Conservation (phyloP, 176 grass and related monocot genomes). For the Coix lacrymajobi region DNA sequence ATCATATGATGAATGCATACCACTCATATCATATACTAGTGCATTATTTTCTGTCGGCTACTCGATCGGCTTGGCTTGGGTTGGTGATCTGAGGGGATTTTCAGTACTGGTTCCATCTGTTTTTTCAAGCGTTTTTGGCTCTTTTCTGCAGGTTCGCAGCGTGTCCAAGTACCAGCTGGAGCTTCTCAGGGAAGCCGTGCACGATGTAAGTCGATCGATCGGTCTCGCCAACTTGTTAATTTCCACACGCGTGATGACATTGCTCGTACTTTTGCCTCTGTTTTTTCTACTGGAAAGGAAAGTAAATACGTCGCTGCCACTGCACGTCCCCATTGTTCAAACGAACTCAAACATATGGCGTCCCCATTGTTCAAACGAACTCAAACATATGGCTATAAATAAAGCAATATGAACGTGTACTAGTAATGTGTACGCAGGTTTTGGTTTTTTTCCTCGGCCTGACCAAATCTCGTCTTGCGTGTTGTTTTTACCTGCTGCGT, state of each 20-base stretch:
- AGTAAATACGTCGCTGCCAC: too few species aligned
- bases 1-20: too few species aligned
- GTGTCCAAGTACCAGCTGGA: constrained; percentile 54
- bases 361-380: too few species aligned
- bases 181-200: constrained; percentile 59
- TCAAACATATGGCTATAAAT: background rate
- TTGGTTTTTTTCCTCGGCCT: background rate
- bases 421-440: background rate
- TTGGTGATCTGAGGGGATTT: background rate
- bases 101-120: background rate
- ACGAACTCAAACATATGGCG: background rate
- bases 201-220: constrained; percentile 45
- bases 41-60: too few species aligned
- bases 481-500: background rate
- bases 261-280: background rate
- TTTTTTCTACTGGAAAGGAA: background rate
- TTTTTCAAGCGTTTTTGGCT: background rate
- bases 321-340: too few species aligned
- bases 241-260: background rate
- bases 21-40: too few species aligned
- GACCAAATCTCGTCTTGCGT: too few species aligned
- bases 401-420: background rate
- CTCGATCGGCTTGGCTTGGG: background rate
- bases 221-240: background rate
- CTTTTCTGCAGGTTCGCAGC: constrained; percentile 39